A percentile compares a stretch with the other conserved stretches of the same genome.
Conservation (phyloP, 1,284 basidiomycete genomes). For the Rhodotorula sp. region DNA sequence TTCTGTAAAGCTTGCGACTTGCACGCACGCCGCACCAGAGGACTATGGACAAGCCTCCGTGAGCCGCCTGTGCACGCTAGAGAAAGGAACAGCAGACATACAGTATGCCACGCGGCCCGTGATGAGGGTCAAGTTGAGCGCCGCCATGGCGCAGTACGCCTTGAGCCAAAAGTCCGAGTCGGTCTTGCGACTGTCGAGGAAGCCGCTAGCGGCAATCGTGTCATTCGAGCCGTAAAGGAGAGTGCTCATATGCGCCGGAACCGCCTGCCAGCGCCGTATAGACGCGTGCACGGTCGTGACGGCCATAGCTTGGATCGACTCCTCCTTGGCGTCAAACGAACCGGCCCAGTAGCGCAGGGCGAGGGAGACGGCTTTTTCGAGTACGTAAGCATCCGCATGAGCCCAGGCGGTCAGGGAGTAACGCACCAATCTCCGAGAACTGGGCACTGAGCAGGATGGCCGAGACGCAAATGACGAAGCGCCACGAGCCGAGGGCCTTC, state of each 20-base stretch:
- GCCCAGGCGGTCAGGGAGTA: not conserved
- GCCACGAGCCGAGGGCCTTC: slow-evolving; percentile 37
- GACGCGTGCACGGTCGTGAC: slow-evolving; percentile 1
- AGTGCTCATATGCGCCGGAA: not conserved
- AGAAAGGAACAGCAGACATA: not conserved
- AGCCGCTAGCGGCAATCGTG: not conserved
- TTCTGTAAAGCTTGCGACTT: slow-evolving; percentile 31
- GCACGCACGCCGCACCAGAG: slow-evolving; percentile 41
- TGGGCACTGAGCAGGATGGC: slow-evolving; percentile 39
- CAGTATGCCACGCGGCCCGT: slow-evolving; percentile 33
- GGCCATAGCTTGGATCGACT: not conserved
- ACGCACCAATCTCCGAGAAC: slow-evolving; percentile 37
- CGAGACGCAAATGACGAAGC: slow-evolving; percentile 20
- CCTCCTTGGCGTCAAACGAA: slow-evolving; percentile 35
- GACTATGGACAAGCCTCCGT: slow-evolving; percentile 8
- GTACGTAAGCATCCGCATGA: not conserved
- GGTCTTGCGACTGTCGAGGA: not conserved
- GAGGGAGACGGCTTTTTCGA: slow-evolving; percentile 21
- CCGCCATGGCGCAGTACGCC: slow-evolving; percentile 38
- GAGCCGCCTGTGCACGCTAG: not conserved
- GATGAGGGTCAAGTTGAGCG: slow-evolving; percentile 31
- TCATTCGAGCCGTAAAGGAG: not conserved
- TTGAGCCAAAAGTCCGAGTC: slow-evolving; percentile 41
- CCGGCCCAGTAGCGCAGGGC: slow-evolving; percentile 43
- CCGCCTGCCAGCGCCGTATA: not conserved